phyloP scores from a whole-genome alignment of 352 stramenopile species.

The Globisporangium apiculatum region DNA sequence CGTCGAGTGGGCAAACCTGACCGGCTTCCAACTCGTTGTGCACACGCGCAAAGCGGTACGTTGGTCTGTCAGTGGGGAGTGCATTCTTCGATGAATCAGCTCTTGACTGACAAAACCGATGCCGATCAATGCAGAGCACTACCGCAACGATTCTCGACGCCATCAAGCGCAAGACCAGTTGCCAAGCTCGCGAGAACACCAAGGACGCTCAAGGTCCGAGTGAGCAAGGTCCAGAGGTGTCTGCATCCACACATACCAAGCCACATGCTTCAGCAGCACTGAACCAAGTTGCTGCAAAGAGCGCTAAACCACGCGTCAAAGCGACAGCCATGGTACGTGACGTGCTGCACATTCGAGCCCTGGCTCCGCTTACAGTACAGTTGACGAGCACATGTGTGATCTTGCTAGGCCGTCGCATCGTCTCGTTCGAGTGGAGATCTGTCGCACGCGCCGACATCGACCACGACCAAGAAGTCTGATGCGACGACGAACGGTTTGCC shows the following conservation, averaged over 20 bases:
- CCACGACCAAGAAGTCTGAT: not conserved
- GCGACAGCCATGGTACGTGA: not conserved
- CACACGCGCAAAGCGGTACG: constrained; percentile 1
- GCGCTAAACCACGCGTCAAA: not conserved
- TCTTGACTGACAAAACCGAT: too few relatives aligned
- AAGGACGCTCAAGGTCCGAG: not conserved
- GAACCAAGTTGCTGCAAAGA: not conserved
- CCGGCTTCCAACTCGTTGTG: not conserved
- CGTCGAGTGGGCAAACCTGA: not conserved
- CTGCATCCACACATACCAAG: not conserved
- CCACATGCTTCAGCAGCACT: not conserved
- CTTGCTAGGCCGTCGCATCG: not conserved
- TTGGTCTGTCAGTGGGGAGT: not conserved
- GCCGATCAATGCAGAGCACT: not conserved
- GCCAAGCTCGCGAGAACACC: not conserved
- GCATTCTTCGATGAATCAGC: too few relatives aligned
- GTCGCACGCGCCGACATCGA: not conserved
- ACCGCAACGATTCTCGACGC: not conserved
- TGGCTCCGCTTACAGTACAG: not conserved
- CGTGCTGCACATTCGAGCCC: too few relatives aligned
- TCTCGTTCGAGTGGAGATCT: not conserved
- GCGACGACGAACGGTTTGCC: not conserved
- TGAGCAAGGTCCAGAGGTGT: not conserved
- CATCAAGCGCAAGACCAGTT: not conserved
- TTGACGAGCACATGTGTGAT: not conserved